Conservation (phyloP, 495 filamentous ascomycete species). For the Barbatosphaeria neglecta region DNA sequence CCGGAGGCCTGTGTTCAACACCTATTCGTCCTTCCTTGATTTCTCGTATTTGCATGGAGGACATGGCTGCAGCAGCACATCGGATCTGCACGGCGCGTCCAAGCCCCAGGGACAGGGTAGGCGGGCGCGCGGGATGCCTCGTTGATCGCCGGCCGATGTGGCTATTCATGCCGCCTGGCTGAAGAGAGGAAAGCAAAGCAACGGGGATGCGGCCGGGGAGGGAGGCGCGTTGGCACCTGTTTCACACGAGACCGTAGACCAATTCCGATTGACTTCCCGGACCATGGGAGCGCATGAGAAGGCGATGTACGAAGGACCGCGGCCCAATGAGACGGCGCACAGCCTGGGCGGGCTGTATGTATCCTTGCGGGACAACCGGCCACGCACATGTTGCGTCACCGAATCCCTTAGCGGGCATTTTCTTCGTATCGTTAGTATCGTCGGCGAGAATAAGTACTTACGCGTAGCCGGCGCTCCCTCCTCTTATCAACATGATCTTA, state of each 20-base stretch:
- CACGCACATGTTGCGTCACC: not conserved
- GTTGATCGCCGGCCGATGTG: too few species aligned
- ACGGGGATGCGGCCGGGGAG: too few species aligned
- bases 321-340: not conserved
- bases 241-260: too few species aligned
- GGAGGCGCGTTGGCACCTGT: too few species aligned
- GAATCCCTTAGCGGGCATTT: not conserved
- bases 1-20: not conserved
- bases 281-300: too few species aligned
- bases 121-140: too few species aligned
- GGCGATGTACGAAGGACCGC: too few species aligned
- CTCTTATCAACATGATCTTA: too few species aligned
- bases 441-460: not conserved
- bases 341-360: not conserved
- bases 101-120: not conserved
- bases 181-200: too few species aligned
- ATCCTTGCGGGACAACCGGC: not conserved
- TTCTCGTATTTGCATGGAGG: not conserved
- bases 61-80: not conserved
- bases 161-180: too few species aligned
- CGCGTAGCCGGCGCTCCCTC: too few species aligned
- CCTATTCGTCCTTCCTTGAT: not conserved
- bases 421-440: not conserved
- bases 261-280: too few species aligned
- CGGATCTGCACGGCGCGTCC: not conserved